phyloP scores from a whole-genome alignment of 2,329 filamentous ascomycete genomes.

The Diaporthe ampelina region DNA sequence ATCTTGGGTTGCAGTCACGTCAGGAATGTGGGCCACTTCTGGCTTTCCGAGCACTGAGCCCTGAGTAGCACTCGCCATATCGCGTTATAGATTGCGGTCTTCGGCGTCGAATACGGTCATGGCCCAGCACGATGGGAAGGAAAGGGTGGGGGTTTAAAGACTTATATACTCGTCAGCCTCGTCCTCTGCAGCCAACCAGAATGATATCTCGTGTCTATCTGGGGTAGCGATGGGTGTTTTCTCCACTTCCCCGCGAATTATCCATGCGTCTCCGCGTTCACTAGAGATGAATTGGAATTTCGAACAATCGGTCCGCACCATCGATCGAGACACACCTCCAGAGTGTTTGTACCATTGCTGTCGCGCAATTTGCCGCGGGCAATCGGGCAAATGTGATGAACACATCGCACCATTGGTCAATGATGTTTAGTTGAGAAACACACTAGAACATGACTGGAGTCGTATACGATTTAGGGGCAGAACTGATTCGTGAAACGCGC shows the following conservation, averaged over 20 bases:
- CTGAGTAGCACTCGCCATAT: background rate
- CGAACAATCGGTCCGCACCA: background rate
- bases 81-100: too few species aligned
- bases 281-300: too few species aligned
- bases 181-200: background rate
- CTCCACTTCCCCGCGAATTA: conserved; percentile 12
- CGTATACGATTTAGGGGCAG: too few species aligned
- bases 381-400: background rate
- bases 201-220: too few species aligned
- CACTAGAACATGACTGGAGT: too few species aligned
- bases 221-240: too few species aligned
- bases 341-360: background rate
- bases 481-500: background rate
- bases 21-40: background rate
- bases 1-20: background rate
- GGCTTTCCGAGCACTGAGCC: background rate
- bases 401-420: too few species aligned
- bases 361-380: background rate
- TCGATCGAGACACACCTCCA: background rate
- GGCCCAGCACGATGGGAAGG: background rate
- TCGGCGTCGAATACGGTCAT: too few species aligned
- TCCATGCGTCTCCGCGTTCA: background rate
- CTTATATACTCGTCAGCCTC: conserved; percentile 2
- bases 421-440: too few species aligned
- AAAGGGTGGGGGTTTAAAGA: background rate